Base-by-base conservation (phyloP, 495 filamentous ascomycete genomes). In the Daldinia grandis region DNA sequence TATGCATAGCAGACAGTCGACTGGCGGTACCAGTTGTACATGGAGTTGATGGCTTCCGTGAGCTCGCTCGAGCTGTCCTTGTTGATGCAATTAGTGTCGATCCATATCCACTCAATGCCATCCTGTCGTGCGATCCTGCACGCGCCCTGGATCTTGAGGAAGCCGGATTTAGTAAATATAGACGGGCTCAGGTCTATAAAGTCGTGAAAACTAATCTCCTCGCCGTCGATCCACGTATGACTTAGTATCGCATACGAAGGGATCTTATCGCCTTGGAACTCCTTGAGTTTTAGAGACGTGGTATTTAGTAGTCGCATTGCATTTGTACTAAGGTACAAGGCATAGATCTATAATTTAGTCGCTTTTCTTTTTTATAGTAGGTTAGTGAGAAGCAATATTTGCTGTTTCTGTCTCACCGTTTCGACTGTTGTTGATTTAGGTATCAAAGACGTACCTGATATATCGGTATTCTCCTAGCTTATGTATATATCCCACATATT, bases 171-270 rank as follows among this genome's bases (percentile, higher is more conserved):
- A 3, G 30, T 21, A 0, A 35, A 47, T 12, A 59, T 64, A 33
- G 30, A 38, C 10, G 61, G 51, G 61, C 9, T 62, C n/a, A 60
- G 62, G 24, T 78, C 37, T 19, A 33, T 5, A 27, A 76, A 69
- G 15, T 81, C 76, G 3, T 74, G 65, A 53, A 79, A 79, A 6
- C 66, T 71, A 2, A 80, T 73, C 63, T 83, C 81, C 2, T 74
- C 74, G 14, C 74, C 72, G 8, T 67, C 63, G 31, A 67, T 74
- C 80, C 81, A 82, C 0, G 74, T 79, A 56, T 83, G 81, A 2
- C 78, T 80, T 7, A 82, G 67, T 7, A 80, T 79, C 6, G 76
- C 80, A 56, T 83, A 83, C 1, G 65, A 62, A 1, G 76, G 74
- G 31, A 76, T 50, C 5, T 61, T 47, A 0, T 47, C 27, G 5